These are phyloP conservation scores for Candida krabiensis DNA, from an alignment of 805 yeast genomes.

Conservation along the genomic window DNA sequence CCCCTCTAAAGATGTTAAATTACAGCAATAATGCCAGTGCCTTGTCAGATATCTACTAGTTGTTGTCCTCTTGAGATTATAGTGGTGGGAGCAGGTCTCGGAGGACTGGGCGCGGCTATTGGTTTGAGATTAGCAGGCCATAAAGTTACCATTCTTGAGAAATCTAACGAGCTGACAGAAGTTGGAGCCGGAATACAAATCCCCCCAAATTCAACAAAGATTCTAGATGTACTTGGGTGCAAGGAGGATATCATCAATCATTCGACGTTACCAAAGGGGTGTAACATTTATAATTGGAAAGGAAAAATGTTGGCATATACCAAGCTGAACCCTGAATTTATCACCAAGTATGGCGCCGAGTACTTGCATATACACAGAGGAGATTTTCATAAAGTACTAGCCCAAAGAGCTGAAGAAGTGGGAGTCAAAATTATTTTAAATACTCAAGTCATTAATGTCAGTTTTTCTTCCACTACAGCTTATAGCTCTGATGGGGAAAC, in stretches of 20 bases:
- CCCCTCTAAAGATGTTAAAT: too few relatives aligned
- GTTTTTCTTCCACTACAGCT: constrained; percentile 9
- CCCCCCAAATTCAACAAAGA: constrained; percentile 16
- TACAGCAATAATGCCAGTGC: constrained; percentile 8
- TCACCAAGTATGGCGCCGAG: constrained; percentile 11
- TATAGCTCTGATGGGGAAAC: constrained; percentile 10
- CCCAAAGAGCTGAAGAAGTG: constrained; percentile 9
- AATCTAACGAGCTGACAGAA: constrained; percentile 6
- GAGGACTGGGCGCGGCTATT: constrained; percentile 10
- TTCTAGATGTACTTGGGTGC: constrained; percentile 15
- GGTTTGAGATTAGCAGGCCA: constrained; percentile 10
- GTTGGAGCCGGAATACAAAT: constrained; percentile 14
- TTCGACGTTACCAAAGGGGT: constrained; percentile 14
- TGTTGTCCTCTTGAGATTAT: constrained; percentile 7
- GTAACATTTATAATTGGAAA: constrained; percentile 13
- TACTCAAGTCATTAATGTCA: constrained; percentile 10
- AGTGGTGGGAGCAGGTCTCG: constrained; percentile 12
- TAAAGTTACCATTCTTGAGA: constrained; percentile 9
- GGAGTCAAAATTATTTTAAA: constrained; percentile 8
- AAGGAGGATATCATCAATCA: constrained; percentile 5
- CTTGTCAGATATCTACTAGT: constrained; percentile 6
- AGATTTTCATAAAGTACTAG: constrained; percentile 14
- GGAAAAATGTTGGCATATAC: constrained; percentile 11
- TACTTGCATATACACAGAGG: constrained; percentile 20
- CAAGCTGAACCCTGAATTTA: constrained; percentile 13